These are phyloP conservation scores for Eutrema salsugineum DNA, from an alignment of 441 rosid genomes.

Conservation along the genomic window DNA sequence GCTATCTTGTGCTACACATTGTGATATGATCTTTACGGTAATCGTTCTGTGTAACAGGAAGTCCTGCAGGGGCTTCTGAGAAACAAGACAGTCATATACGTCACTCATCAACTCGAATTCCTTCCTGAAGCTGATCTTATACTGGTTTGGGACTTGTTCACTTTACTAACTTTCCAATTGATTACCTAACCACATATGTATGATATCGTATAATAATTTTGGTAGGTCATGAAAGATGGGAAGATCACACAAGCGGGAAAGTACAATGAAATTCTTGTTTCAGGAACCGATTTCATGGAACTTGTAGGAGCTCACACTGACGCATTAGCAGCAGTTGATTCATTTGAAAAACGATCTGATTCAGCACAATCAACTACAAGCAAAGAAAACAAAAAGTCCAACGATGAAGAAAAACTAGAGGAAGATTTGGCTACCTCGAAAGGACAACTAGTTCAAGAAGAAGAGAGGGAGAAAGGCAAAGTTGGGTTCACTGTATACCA, in stretches of 20 bases:
- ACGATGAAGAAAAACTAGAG: conserved; percentile 34
- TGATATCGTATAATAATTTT: neutral
- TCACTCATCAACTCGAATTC: conserved; percentile 52
- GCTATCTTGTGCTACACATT: neutral
- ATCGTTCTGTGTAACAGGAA: conserved; percentile 31
- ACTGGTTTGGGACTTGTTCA: conserved; percentile 32
- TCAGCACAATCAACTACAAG: conserved; percentile 24
- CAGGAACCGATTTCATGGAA: conserved; percentile 78
- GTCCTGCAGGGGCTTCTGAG: conserved; percentile 36
- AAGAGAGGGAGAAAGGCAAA: conserved; percentile 89
- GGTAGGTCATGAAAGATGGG: conserved; percentile 89
- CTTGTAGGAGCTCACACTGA: conserved; percentile 79
- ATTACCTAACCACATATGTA: neutral
- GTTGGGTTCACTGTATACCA: conserved; percentile 76
- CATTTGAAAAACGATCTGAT: conserved; percentile 31
- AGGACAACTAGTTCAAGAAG: conserved; percentile 84
- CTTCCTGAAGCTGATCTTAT: conserved; percentile 44
- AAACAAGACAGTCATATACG: conserved; percentile 40
- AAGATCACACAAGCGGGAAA: conserved; percentile 80
- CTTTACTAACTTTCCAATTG: neutral
- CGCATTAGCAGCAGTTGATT: conserved; percentile 55
- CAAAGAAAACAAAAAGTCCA: conserved; percentile 28
- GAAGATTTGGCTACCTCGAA: conserved; percentile 38
- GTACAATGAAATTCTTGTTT: conserved; percentile 61
- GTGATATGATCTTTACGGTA: neutral